These are phyloP conservation scores for Xerocomus spinulosus DNA, from an alignment of 768 basidiomycete species.

Conservation along the genomic window DNA sequence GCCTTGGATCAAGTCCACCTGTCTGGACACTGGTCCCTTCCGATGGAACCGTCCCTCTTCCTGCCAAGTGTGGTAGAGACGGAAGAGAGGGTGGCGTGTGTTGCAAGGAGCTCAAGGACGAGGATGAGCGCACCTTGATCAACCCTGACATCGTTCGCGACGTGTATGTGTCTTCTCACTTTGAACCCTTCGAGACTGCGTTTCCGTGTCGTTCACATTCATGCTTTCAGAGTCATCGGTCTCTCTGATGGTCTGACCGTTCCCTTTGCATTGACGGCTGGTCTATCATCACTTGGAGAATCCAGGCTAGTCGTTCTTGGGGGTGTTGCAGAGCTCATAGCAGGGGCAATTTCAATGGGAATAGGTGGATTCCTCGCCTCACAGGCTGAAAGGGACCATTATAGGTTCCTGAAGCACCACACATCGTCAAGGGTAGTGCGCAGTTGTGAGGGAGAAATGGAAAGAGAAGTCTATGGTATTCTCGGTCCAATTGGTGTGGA, in stretches of 20 bases:
- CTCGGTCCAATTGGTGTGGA: conserved; percentile 90
- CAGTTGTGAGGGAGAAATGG: conserved; percentile 92
- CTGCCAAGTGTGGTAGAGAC: conserved; percentile 55
- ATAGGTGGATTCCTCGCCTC: conserved; percentile 97
- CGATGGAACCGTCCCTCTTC: conserved; percentile 40
- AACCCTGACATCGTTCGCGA: conserved; percentile 87
- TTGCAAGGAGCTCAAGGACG: conserved; percentile 81
- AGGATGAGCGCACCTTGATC: conserved; percentile 75
- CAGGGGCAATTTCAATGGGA: conserved; percentile 97
- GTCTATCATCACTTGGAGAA: conserved; percentile 83
- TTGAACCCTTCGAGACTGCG: background rate
- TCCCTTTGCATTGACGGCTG: conserved; percentile 87
- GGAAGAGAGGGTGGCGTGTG: conserved; percentile 63
- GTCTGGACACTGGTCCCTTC: conserved; percentile 62
- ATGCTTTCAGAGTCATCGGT: conserved; percentile 66
- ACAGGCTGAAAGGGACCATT: conserved; percentile 94
- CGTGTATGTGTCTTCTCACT: conserved; percentile 47
- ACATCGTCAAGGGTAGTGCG: conserved; percentile 80
- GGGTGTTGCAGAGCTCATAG: conserved; percentile 92
- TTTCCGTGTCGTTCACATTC: conserved; percentile 1
- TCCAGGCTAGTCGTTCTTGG: conserved; percentile 91
- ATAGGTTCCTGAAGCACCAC: conserved; percentile 69
- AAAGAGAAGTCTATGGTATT: conserved; percentile 86
- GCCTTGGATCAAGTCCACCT: conserved; percentile 38
- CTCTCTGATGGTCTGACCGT: conserved; percentile 88